phyloP scores from a whole-genome alignment of 2,329 filamentous ascomycete genomes.

The Cladosporium sp. region DNA sequence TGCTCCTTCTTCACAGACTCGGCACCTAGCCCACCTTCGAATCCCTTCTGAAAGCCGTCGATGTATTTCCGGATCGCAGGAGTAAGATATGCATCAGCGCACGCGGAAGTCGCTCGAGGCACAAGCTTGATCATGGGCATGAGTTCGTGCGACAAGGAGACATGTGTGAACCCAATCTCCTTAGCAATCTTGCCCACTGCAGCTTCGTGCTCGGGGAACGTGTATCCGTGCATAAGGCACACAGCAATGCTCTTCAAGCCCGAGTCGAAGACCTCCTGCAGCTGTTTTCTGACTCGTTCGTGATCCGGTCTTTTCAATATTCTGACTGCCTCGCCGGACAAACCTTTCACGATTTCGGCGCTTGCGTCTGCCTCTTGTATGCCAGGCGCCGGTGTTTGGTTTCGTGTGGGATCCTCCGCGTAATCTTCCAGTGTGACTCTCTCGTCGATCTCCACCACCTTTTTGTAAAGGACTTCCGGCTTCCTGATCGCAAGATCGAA shows the following conservation, averaged over 20 bases:
- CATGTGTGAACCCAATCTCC: conserved; percentile 77
- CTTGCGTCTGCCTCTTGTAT: conserved; percentile 43
- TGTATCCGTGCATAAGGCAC: conserved; percentile 88
- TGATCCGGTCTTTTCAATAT: conserved; percentile 61
- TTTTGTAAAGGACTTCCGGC: conserved; percentile 80
- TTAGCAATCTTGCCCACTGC: conserved; percentile 69
- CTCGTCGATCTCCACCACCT: conserved; percentile 85
- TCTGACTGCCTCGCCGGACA: conserved; percentile 70
- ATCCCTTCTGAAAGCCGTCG: conserved; percentile 71
- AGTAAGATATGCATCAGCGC: conserved; percentile 74
- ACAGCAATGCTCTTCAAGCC: conserved; percentile 81
- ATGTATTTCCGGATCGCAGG: conserved; percentile 76
- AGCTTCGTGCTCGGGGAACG: conserved; percentile 80
- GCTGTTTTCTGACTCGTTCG: conserved; percentile 52
- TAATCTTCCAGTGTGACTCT: conserved; percentile 88
- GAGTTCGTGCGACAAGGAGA: conserved; percentile 73
- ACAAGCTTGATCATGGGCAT: conserved; percentile 89
- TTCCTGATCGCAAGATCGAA: conserved; percentile 86
- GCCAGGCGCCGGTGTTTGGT: conserved; percentile 51
- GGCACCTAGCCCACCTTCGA: conserved; percentile 72
- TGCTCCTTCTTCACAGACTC: conserved; percentile 64
- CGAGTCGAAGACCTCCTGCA: conserved; percentile 62
- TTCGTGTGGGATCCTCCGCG: conserved; percentile 73
- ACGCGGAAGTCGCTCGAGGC: conserved; percentile 69
- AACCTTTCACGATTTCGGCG: conserved; percentile 60